These are phyloP conservation scores for Oryza officinalis DNA, from an alignment of 176 grass and related monocot genomes.

Conservation along the genomic window DNA sequence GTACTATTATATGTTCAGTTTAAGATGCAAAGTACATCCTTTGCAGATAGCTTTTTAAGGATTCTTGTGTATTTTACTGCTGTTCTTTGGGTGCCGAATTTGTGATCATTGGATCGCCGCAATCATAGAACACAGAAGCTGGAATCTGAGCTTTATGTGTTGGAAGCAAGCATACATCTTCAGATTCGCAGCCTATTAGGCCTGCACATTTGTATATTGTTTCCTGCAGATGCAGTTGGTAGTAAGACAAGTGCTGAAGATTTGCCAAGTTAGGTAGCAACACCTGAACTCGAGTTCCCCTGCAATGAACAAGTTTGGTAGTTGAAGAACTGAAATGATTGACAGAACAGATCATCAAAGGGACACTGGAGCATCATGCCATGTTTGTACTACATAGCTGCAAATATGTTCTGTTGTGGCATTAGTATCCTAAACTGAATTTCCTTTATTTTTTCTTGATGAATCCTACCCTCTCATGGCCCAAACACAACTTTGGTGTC, in stretches of 20 bases:
- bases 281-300: constrained; percentile 20
- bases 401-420: neutral
- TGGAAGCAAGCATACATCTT: constrained; percentile 21
- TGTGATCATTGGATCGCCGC: constrained; percentile 5
- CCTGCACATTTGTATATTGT: constrained; percentile 16
- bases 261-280: constrained; percentile 7
- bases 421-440: neutral
- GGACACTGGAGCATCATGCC: neutral
- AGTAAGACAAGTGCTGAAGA: neutral
- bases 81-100: constrained; percentile 17
- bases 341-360: neutral
- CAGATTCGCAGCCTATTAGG: constrained; percentile 29
- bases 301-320: constrained; percentile 22
- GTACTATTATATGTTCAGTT: constrained; percentile 34
- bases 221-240: neutral
- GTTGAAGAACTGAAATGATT: neutral
- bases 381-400: constrained; percentile 1
- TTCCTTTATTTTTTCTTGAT: neutral
- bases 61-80: constrained; percentile 20
- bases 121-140: constrained; percentile 29
- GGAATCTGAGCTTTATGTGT: constrained; percentile 29
- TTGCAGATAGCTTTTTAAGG: constrained; percentile 44
- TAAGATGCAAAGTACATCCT: constrained; percentile 13
- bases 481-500: neutral
- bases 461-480: neutral